Percentiles rank a stretch among this genome's conserved stretches.
These are phyloP conservation scores for Oemleria cerasiformis DNA, from an alignment of 306 rosid species.

Conservation along the genomic window DNA sequence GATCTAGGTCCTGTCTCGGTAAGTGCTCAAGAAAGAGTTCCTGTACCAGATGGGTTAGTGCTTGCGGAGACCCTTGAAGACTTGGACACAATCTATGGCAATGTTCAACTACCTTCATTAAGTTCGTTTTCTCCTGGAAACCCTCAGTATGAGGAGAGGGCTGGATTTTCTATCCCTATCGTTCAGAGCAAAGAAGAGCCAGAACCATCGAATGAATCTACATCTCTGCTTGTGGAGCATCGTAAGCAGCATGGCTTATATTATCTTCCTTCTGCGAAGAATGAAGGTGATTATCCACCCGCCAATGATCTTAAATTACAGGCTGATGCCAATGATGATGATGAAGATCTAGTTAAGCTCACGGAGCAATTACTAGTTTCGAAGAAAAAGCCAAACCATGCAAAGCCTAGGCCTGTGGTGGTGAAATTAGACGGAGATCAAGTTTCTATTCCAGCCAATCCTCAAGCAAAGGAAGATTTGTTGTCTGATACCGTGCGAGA, in stretches of 20 bases:
- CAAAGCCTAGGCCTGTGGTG: conserved; percentile 86
- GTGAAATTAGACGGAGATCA: conserved; percentile 83
- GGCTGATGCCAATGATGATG: conserved; percentile 38
- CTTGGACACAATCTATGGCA: conserved; percentile 57
- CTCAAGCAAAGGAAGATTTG: conserved; percentile 49
- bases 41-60: conserved; percentile 71
- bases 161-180: conserved; percentile 37
- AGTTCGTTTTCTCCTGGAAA: conserved; percentile 42
- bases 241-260: conserved; percentile 87
- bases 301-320: conserved; percentile 60
- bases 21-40: conserved; percentile 77
- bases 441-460: conserved; percentile 36
- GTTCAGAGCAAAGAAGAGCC: conserved; percentile 45
- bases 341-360: conserved; percentile 68
- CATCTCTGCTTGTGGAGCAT: conserved; percentile 74
- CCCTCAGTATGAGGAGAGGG: conserved; percentile 30
- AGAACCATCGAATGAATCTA: conserved; percentile 55
- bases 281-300: conserved; percentile 72
- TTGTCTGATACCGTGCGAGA: conserved; percentile 74
- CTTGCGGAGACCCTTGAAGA: conserved; percentile 73
- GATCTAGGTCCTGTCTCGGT: conserved; percentile 81
- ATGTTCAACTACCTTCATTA: conserved; percentile 47
- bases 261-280: conserved; percentile 79
- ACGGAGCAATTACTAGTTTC: conserved; percentile 59
- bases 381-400: conserved; percentile 70